Evolutionary conservation across 306 rosid genomes (phyloP).

Genomic region (Coriaria nepalensis): DNA sequence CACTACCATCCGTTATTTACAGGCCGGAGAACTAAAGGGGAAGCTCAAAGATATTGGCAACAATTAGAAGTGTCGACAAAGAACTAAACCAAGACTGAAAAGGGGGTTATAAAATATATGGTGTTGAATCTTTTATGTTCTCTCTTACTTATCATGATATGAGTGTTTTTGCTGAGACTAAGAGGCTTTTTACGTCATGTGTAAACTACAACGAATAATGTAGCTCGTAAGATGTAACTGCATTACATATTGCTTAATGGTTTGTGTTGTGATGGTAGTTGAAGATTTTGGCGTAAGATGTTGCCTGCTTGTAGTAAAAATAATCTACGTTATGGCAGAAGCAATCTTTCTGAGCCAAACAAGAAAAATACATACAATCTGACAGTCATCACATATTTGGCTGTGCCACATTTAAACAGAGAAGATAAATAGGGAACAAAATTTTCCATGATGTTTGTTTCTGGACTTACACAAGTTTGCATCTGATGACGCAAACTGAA

Average conservation of each 20-base stretch:
- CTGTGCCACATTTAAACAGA: no score
- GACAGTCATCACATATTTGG: no score
- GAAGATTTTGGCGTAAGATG: no score
- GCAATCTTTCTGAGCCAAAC: no score
- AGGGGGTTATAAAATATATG: not conserved
- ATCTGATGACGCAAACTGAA: not conserved
- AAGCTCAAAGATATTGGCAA: slow-evolving; percentile 29
- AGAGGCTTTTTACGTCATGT: not conserved
- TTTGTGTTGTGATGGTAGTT: no score
- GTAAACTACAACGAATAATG: not conserved
- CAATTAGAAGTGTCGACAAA: slow-evolving; percentile 19
- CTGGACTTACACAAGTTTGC: not conserved
- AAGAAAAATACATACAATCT: no score
- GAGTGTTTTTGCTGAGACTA: not conserved
- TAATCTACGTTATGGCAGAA: no score
- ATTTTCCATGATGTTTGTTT: no score
- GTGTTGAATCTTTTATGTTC: not conserved
- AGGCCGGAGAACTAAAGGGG: slow-evolving; percentile 61
- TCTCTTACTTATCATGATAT: not conserved
- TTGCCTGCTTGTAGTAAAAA: no score
- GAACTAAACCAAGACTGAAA: not conserved
- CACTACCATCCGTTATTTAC: slow-evolving; percentile 11
- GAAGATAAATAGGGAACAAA: no score
- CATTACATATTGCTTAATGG: no score
- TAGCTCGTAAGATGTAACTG: no score